phyloP scores from a whole-genome alignment of 805 yeast genomes.

The Ogataea henricii region DNA sequence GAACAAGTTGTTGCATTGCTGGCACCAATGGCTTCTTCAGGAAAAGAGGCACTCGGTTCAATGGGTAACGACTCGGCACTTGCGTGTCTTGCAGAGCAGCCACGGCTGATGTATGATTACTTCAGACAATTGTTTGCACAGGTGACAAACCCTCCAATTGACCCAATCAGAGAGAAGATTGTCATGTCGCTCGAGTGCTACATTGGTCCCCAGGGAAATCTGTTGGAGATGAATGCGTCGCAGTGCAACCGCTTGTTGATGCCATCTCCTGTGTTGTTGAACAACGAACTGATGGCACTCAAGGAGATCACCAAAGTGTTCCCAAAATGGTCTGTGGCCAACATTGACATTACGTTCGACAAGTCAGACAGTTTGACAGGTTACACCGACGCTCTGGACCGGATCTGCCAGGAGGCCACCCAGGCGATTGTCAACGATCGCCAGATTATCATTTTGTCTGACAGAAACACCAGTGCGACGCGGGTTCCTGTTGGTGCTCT shows the following conservation, averaged over 20 bases:
- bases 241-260: constrained; percentile 89
- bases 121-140: constrained; percentile 97
- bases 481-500: constrained; percentile 84
- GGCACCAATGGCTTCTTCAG: constrained; percentile 91
- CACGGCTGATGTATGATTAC: constrained; percentile 86
- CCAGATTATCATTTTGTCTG: constrained; percentile 77
- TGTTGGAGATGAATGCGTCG: constrained; percentile 85
- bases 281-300: constrained; percentile 74
- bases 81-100: constrained; percentile 93
- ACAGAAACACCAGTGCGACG: constrained; percentile 57
- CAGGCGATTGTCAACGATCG: constrained; percentile 75
- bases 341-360: constrained; percentile 85
- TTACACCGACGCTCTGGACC: constrained; percentile 79
- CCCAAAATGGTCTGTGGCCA: constrained; percentile 83
- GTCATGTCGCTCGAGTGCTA: constrained; percentile 98
- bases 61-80: constrained; percentile 98
- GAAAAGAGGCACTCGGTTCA: constrained; percentile 94
- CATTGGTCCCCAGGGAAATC: constrained; percentile 97
- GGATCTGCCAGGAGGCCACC: constrained; percentile 84
- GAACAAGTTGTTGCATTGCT: constrained; percentile 84
- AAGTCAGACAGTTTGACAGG: constrained; percentile 84
- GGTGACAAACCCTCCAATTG: constrained; percentile 98
- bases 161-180: constrained; percentile 93
- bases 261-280: constrained; percentile 78
- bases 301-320: constrained; percentile 69